A percentile compares a stretch with the other conserved stretches of the same genome.
Evolutionary conservation across 495 filamentous ascomycete species (phyloP).

Genomic region (Copromyces sp.): DNA sequence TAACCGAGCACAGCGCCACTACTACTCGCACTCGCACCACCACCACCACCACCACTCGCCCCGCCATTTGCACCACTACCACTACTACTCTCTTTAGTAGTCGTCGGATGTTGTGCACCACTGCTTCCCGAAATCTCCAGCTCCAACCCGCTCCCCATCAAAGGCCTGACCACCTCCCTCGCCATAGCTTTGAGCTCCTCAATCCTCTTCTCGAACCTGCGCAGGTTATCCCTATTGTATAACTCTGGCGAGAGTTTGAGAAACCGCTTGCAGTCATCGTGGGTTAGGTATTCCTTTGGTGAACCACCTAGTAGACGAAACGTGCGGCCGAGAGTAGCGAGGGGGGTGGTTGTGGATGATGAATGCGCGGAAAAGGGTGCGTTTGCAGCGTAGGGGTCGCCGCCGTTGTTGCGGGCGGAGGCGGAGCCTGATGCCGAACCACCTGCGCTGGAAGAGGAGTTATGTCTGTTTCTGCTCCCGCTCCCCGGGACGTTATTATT

Average conservation of each 20-base stretch:
- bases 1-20: constrained; percentile 42
- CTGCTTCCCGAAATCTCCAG: constrained; percentile 41
- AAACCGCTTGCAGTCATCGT: constrained; percentile 83
- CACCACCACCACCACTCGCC: background rate
- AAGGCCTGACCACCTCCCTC: constrained; percentile 68
- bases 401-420: constrained; percentile 8
- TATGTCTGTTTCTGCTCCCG: background rate
- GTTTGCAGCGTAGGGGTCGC: constrained; percentile 10
- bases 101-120: background rate
- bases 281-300: constrained; percentile 55
- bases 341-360: constrained; percentile 25
- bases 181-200: constrained; percentile 81
- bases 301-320: constrained; percentile 55
- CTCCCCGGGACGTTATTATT: constrained; percentile 11
- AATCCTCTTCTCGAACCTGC: constrained; percentile 69
- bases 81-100: background rate
- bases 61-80: background rate
- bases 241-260: constrained; percentile 64
- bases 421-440: background rate
- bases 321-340: constrained; percentile 51
- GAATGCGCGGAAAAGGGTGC: background rate
- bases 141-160: constrained; percentile 77
- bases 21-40: constrained; percentile 5
- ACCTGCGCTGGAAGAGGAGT: background rate
- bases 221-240: constrained; percentile 59